Evolutionary conservation across 306 rosid genomes (phyloP).

Genomic region (Citrullus mucosospermus): DNA sequence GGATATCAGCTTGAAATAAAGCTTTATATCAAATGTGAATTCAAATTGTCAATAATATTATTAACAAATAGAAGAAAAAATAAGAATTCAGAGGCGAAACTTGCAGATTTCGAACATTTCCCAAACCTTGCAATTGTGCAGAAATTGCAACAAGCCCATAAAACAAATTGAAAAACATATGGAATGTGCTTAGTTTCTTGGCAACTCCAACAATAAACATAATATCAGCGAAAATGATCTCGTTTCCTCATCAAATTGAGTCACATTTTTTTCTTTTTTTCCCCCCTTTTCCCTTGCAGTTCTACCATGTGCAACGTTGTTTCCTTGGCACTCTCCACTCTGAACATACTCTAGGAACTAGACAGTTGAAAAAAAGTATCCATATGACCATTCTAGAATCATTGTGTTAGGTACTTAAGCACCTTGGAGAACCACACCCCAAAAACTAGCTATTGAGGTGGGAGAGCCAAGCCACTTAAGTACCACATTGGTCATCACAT

Average conservation of each 20-base stretch:
- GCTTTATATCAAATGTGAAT: neutral
- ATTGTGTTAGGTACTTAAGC: too few relatives aligned
- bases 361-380: neutral
- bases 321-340: neutral
- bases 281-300: neutral
- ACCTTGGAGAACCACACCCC: too few relatives aligned
- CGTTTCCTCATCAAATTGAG: neutral
- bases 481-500: too few relatives aligned
- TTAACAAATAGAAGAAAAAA: neutral
- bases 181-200: neutral
- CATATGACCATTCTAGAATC: neutral
- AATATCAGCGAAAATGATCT: neutral
- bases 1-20: neutral
- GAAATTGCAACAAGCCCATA: neutral
- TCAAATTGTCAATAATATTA: neutral
- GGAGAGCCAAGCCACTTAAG: too few relatives aligned
- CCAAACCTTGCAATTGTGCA: neutral
- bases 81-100: neutral
- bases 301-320: neutral
- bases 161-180: neutral
- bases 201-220: neutral
- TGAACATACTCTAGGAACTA: neutral
- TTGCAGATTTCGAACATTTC: neutral
- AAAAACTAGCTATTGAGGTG: too few relatives aligned
- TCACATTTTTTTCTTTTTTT: too few relatives aligned